Evolutionary conservation across 768 basidiomycete species (phyloP), one percentile per base, ranked within the genome.

Genomic region (Phaeotremella skinneri): DNA sequence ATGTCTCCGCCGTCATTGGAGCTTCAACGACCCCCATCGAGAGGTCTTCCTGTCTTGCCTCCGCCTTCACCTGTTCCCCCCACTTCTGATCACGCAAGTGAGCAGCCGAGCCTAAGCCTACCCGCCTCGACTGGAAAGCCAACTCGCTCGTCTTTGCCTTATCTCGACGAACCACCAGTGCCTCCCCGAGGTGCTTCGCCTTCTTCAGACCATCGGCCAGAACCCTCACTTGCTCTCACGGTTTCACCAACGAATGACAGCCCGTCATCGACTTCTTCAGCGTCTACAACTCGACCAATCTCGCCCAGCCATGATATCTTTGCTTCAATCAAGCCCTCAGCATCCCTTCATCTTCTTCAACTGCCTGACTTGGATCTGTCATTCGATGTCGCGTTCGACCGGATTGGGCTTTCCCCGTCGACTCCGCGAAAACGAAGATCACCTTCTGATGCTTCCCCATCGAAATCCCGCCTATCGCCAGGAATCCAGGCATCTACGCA

Each of bases 341-440:
- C 57, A 52, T 72, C 73, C 0, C 59, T 77, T 2, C 76, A 75
- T 60, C 58, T 77, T 4, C 67, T 74, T 16, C 56, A 67, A 11
- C 53, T 75, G n/a, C 76, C 76, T 1, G 68, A 73, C n/a, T 58
- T 77, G 14, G 72, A 77, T 55, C 59, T 75, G 20, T 67, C 67
- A 16, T 67, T 77, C 21, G 69, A 67, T 32, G 56, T 70, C 6
- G 59, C 69, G 1, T 74, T 76, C 43, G 75, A 74, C 39, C 56
- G 56, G 7, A 39, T 56, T 27, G 62, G 58, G 25, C 55, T 47
- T 23, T 66, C 63, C 4, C 71, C 64, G 25, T 59, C 61, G 20
- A 74, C 68, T 13, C 66, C 73, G 6, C 45, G 64, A 45, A 53
- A 59, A 49, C 43, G 43, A 7, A 45, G 43, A 23, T 45, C 43